Evolutionary conservation across 129 eudicot genomes (phyloP), one percentile per base, ranked within the genome.

Genomic region (Solidago caesia): DNA sequence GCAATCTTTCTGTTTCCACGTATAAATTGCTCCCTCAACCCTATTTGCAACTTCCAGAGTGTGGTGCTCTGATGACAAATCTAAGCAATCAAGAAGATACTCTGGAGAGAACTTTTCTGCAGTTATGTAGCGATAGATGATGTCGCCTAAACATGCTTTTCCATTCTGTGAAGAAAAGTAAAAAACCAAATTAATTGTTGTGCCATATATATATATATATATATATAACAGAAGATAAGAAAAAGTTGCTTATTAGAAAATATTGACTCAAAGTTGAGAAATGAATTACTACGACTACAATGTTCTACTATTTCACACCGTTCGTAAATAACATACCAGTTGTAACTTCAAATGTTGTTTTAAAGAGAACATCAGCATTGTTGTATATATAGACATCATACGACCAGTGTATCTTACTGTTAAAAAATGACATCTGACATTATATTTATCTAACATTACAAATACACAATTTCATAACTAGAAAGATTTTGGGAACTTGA

Each of bases 81-180:
- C 95, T 14, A 92, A 73, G 86, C 96, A 89, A 74, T 92, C 95
- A 25, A 92, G 95, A 74, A 92, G 98, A 77, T 87, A 83, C 67
- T 89, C 96, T 0, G 96, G 90, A 25, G 90, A 82, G 82, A 92
- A 89, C 73, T 87, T 84, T 51, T 92, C 95, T 7, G 96, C 94
- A 8, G 95, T 84, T 64, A 92, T 85, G 87, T 89, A 87, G 64
- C 95, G 92, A 76, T 92, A 92, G 81, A 89, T 87, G 72, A 81
- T 87, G 60, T 92, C 96, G 16, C 98, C 98, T 55, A 92, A 77
- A 84, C 96, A 92, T 4, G 80, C 87, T 82, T 88, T 92, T 77
- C 96, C 98, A 56, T 72, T 87, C 98, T 92, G 86, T 73, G 21
- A 56, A 55, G 13, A 56, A 13, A n/a, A 9, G 15, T 26, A 55